Evolutionary conservation across 2,329 filamentous ascomycete species (phyloP).

Genomic region (Alternaria hordeiaustralica): DNA sequence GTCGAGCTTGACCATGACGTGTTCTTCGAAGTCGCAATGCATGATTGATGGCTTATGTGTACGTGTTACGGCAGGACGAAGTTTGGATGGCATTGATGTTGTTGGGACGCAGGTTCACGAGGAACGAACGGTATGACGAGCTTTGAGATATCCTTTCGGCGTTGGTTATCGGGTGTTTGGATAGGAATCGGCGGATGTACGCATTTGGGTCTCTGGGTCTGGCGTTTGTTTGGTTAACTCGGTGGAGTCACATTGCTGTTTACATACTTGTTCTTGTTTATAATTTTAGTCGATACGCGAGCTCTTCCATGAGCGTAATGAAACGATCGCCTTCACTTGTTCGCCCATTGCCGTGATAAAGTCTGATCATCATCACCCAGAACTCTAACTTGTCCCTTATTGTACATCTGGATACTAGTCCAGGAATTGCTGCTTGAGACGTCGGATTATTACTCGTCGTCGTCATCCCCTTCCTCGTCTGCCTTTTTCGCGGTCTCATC

Average conservation of each 20-base stretch:
- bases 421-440: too few relatives aligned
- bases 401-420: background rate
- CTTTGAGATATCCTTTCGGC: background rate
- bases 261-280: background rate
- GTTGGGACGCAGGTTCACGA: background rate
- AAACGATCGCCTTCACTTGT: background rate
- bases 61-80: background rate
- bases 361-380: too few relatives aligned
- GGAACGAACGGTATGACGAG: background rate
- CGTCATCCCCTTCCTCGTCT: background rate
- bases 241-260: background rate
- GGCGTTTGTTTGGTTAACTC: background rate
- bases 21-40: background rate
- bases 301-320: conserved; percentile 1
- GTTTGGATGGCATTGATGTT: background rate
- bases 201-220: background rate
- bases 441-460: background rate
- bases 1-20: conserved; percentile 3
- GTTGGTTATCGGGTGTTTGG: background rate
- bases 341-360: background rate
- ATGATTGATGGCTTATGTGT: background rate
- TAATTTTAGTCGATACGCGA: background rate
- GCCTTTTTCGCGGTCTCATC: background rate
- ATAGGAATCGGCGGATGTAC: background rate
- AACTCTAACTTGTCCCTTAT: background rate